Base-by-base conservation (phyloP, 305 asterid species). In the Striga hermonthica region DNA sequence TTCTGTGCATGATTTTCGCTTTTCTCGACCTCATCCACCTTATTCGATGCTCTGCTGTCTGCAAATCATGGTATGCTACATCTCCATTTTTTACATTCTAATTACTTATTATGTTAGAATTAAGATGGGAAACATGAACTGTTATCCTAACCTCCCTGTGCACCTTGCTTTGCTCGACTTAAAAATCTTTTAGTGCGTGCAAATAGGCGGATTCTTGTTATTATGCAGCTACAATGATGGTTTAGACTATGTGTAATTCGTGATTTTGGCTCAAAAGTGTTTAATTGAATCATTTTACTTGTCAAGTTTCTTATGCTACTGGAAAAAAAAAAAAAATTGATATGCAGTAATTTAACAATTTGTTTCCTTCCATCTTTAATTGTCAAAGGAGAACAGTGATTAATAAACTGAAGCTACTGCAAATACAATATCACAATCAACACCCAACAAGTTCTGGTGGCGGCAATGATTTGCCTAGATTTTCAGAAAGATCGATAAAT, bases 21-120 rank as follows among this genome's bases (percentile, higher is more conserved):
- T 78, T 79, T 57, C 90, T 92, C 64, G 91, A 89, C 83, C 68
- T 92, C 57, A 72, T 82, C 50, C 83, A 79, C 49, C 87, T 89
- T 57, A 78, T 86, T 78, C 95, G 95, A 70, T 87, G 96, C 86
- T 87, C 95, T n/a, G 91, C 89, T 49, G 91, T 87, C 77, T 91
- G 97, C 84, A 85, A 82, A 66, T 75, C 95, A 49, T 92, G 98
- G 97, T 87, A 49, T 92, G 98, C 96, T 87, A 73, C 62, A 56
- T 31, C 60, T 41, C 35, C 6, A 1, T 12, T 45, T 38, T 28
- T 71, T 36, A 36, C 54, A 35, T 35, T 11, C 28, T 3, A 9
- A 6, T 10, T 64, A 12, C 35, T 22, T 62, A 40, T 3, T 36
- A 22, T 22, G 31, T 22, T 22, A 22, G 31, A 7, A 55, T 13